Base-by-base conservation (phyloP, 108 stramenopile species). In the Pseudonitzschia pungens region DNA sequence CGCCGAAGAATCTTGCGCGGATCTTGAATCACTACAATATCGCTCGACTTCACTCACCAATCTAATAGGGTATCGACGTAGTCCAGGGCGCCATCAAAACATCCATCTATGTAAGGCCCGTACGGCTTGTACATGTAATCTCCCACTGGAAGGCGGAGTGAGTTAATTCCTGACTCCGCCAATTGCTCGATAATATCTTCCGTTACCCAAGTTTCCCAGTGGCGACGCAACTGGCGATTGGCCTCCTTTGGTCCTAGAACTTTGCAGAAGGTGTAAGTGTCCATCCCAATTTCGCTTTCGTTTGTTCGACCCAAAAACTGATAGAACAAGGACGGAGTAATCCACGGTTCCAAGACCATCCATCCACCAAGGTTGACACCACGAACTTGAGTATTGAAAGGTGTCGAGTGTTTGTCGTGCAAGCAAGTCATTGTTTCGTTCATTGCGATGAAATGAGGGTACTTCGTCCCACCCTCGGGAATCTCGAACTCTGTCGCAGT, bases 341-440 rank as follows among this genome's bases (percentile, higher is more conserved):
- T 96, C 97, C 97, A 97, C 24, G 95, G 95, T 68, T 94, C 96
- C 54, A 96, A 77, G 3, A 97, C 96, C 89, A 97, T 86, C 94
- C 94, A 97, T 22, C 96, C 94, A n/a, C 96, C 96, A 12, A 97
- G 71, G 71, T 92, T 96, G 67, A 92, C 92, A 8, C 85, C 92
- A 27, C 92, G 89, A 54, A 93, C 89, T 63, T 93, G 92, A 71
- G 89, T 93, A 77, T 93, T 93, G 76, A 93, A 93, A 22, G 92
- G 92, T 33, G 75, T 51, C 42, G 89, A 85, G 54, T 93, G 89
- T 0, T 60, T 77, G 77, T 93, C 92, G 9, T 82, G 81, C 10
- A 76, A 28, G 64, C 92, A 93, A 0, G 89, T 93, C 53, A 76
- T 82, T 29, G 76, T 87, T 18, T 83, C 66, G 67, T 83, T 71